Base-by-base conservation (phyloP, 176 grass and related monocot genomes). In the Musa acuminata region DNA sequence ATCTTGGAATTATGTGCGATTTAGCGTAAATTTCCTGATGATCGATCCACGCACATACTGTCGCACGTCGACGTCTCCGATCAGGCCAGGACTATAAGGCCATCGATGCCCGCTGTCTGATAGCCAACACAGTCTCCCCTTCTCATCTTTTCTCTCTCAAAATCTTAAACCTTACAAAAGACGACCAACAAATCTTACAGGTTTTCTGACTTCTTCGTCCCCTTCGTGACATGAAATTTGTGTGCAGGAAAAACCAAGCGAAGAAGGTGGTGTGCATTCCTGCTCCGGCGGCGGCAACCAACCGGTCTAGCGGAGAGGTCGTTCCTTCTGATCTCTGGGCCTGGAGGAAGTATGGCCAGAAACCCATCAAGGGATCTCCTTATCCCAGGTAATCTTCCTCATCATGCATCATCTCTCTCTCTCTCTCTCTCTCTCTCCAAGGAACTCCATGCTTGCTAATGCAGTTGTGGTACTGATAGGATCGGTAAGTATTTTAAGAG, bases 201-300 rank as follows among this genome's bases (percentile, higher is more conserved):
- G 35, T 5, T 43, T 43, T 43, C 35, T 43, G 35, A 43, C 35
- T 43, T 43, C 35, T 43, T 43, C 35, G 5, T 43, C 35, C 35
- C 35, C 35, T 43, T 43, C 35, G 35, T 43, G 35, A 43, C 35
- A 23, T 64, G 11, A 25, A 16, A 57, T 64, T 3, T 70, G 21
- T 67, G 12, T 64, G 51, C 79, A 93, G 93, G 81, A 97, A 88
- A 75, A 90, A 77, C 81, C 85, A 93, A 65, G 77, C 69, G 81
- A 97, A 90, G 83, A 97, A 93, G 85, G 93, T 93, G 67, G 83
- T 97, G 83, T 97, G 87, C 85, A 97, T 97, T 27, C 93, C 93
- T 20, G 87, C 89, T 13, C 83, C 89, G 35, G 75, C 84, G 60
- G 85, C 89, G 3, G 76, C 84, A 35, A 66, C 83, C 17, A 78